Percentiles rank a stretch among this genome's conserved stretches.
These are phyloP conservation scores for Orychophragmus violaceus DNA, from an alignment of 345 rosid genomes.

Conservation along the genomic window DNA sequence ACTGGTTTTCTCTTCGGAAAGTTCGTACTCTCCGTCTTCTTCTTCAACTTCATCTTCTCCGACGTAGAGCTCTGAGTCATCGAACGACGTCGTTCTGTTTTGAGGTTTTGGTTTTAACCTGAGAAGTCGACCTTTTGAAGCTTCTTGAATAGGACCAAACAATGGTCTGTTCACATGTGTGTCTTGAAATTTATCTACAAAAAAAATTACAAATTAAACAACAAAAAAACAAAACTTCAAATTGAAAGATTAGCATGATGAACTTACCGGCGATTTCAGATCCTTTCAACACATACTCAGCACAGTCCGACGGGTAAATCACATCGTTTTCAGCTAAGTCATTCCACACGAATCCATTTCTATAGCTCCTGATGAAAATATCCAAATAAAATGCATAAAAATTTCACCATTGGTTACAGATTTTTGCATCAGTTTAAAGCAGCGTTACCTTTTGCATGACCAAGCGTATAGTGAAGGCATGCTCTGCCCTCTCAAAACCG, in stretches of 20 bases:
- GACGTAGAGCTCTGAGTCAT: constrained; percentile 13
- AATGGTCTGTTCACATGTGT: constrained; percentile 18
- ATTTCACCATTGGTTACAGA: background rate
- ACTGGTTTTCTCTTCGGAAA: constrained; percentile 74
- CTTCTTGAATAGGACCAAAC: constrained; percentile 33
- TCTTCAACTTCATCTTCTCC: constrained; percentile 38
- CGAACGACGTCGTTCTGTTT: constrained; percentile 28
- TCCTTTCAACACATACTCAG: constrained; percentile 87
- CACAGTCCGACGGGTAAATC: constrained; percentile 68
- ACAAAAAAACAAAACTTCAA: background rate
- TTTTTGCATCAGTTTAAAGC: background rate
- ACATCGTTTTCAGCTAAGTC: constrained; percentile 74
- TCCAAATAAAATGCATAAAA: background rate
- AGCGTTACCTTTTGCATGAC: constrained; percentile 83
- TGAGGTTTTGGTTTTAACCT: constrained; percentile 39
- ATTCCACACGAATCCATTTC: constrained; percentile 94
- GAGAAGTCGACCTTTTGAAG: constrained; percentile 29
- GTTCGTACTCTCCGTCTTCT: constrained; percentile 45
- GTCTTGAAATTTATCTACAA: constrained; percentile 40
- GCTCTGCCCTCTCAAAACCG: constrained; percentile 70
- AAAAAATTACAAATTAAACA: background rate
- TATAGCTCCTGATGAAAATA: constrained; percentile 54
- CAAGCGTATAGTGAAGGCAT: constrained; percentile 80
- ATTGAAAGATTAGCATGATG: background rate
- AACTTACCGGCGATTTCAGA: constrained; percentile 67